Conservation (phyloP, 2,329 filamentous ascomycete species). For the Exserohilum rostratum region DNA sequence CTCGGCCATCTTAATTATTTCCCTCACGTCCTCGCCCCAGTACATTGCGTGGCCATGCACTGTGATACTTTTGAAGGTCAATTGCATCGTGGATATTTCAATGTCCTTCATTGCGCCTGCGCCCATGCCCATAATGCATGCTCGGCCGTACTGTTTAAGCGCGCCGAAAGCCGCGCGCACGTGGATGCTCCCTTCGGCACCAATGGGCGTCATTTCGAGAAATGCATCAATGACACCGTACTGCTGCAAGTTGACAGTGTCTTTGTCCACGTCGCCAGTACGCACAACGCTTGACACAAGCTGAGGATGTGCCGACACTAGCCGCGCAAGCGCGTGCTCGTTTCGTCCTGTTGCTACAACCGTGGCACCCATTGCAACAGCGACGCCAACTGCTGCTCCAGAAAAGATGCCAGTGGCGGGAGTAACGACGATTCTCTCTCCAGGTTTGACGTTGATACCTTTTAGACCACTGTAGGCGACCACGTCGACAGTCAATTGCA, state of each 20-base stretch:
- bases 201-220: slow-evolving; percentile 28
- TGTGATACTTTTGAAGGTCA: slow-evolving; percentile 37
- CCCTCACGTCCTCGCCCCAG: slow-evolving; percentile 45
- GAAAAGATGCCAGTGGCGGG: slow-evolving; percentile 9
- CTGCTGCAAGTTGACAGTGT: neutral
- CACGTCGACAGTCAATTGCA: neutral
- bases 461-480: neutral
- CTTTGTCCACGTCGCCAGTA: neutral
- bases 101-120: slow-evolving; percentile 6
- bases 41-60: slow-evolving; percentile 51
- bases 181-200: slow-evolving; percentile 48
- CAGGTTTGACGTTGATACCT: neutral
- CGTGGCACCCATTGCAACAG: slow-evolving; percentile 1
- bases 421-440: slow-evolving; percentile 4
- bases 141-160: slow-evolving; percentile 6
- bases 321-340: neutral
- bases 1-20: slow-evolving; percentile 53
- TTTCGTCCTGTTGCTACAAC: neutral
- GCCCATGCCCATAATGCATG: slow-evolving; percentile 12
- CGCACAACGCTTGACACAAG: neutral
- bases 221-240: neutral
- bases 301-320: neutral
- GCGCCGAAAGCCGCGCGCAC: slow-evolving; percentile 45
- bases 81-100: slow-evolving; percentile 20
- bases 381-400: neutral